Evolutionary conservation across 306 rosid genomes (phyloP), one percentile per base, ranked within the genome.

Genomic region (Prunus persica): DNA sequence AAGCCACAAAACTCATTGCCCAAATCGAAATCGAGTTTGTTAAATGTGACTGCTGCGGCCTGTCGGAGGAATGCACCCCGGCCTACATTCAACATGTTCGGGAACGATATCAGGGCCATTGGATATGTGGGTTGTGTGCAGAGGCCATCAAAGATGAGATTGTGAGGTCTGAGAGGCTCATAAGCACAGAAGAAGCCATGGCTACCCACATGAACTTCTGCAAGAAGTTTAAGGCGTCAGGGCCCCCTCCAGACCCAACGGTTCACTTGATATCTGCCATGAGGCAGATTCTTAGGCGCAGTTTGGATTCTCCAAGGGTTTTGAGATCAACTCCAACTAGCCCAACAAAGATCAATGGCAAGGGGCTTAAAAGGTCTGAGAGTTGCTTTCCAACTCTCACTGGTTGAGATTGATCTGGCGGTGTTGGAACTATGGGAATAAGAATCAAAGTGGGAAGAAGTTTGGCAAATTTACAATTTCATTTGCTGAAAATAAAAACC

Each of bases 61-160:
- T 94, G 32, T 87, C 88, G 38, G 98, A 94, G 84, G 98, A 94
- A 82, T 94, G 98, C 85, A 92, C 98, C 2, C 92, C 85, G 13
- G 93, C 88, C 8, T 94, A 94, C 70, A 92, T 92, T 77, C 88
- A 85, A 58, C 84, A 89, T 70, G 79, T 94, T 81, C 86, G 95
- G 46, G 96, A 89, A 75, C 77, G 90, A 12, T 92, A 84, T 64
- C 70, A 74, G 19, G 96, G 96, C 41, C 92, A 87, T 70, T 94
- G 98, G 98, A 87, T 94, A 75, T 94, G 98, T 58, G 98, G 98
- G 30, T 85, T 94, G 28, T 94, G 98, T 69, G 84, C 88, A 22
- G 98, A 94, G 86, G 98, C 97, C 46, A 83, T 94, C 32, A 90
- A 91, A 58, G 95, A 94, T 67, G 98, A 94, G 80, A 89, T 92